Evolutionary conservation across 208 protist genomes (phyloP).

Genomic region (Leishmania guyanensis): DNA sequence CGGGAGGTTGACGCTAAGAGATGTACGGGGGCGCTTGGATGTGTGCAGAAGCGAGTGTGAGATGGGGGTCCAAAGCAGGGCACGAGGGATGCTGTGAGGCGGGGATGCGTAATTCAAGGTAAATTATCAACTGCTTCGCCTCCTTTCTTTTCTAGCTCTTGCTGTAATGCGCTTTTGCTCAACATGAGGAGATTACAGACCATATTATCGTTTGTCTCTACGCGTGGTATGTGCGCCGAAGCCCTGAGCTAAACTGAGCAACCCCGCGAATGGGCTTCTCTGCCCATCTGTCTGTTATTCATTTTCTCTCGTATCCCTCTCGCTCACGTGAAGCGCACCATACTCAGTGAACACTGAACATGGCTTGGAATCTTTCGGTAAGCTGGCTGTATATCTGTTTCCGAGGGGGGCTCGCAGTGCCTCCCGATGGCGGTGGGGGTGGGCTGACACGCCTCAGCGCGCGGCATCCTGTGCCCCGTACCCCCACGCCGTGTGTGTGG

Average conservation of each 20-base stretch:
- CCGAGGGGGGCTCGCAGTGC: not conserved
- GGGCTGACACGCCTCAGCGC: not conserved
- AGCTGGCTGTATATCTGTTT: not conserved
- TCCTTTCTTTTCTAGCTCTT: not conserved
- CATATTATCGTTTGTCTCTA: not conserved
- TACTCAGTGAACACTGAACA: not conserved
- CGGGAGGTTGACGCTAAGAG: not conserved
- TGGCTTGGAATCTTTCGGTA: not conserved
- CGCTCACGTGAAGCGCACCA: not conserved
- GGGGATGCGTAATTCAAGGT: no score
- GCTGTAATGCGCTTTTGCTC: not conserved
- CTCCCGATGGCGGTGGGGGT: not conserved
- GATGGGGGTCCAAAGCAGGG: not conserved
- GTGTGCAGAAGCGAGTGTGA: not conserved
- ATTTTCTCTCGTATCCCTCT: not conserved
- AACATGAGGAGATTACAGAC: not conserved
- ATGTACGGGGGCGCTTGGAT: not conserved
- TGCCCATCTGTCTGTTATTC: not conserved
- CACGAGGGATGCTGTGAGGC: not conserved
- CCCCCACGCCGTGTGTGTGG: not conserved
- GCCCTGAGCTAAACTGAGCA: not conserved
- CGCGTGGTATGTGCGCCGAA: no score
- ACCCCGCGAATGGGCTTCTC: not conserved
- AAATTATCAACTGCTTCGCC: not conserved
- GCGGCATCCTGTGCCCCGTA: not conserved